phyloP scores from a whole-genome alignment of 805 yeast species.

The Cyberlindnera japonica region DNA sequence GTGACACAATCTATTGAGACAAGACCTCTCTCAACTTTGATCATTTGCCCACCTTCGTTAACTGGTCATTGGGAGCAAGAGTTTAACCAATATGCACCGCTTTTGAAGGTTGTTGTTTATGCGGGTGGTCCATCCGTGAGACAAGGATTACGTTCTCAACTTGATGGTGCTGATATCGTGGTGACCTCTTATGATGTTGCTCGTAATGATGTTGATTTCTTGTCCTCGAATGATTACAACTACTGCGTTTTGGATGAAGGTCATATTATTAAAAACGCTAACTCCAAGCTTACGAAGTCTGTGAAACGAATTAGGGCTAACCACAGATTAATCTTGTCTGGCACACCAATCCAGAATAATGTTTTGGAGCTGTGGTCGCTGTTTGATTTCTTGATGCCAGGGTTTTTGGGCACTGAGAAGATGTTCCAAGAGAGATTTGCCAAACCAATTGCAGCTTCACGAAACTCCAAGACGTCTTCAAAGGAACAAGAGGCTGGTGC shows the following conservation, averaged over 20 bases:
- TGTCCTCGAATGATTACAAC: conserved; percentile 66
- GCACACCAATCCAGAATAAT: conserved; percentile 97
- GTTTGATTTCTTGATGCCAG: conserved; percentile 98
- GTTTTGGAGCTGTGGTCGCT: conserved; percentile 96
- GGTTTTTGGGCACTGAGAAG: conserved; percentile 93
- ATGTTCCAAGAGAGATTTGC: conserved; percentile 92
- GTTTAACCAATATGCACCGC: conserved; percentile 83
- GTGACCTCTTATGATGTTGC: conserved; percentile 96
- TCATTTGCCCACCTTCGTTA: conserved; percentile 94
- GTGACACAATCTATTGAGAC: conserved; percentile 60
- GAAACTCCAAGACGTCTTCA: conserved; percentile 82
- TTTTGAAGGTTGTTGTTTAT: conserved; percentile 74
- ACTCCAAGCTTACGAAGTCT: conserved; percentile 82
- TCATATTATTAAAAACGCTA: conserved; percentile 90
- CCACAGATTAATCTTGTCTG: conserved; percentile 86
- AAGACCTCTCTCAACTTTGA: conserved; percentile 75
- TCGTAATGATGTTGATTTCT: conserved; percentile 75
- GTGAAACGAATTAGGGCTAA: conserved; percentile 82
- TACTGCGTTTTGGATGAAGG: conserved; percentile 98
- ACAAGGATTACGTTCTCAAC: conserved; percentile 45
- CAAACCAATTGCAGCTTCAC: conserved; percentile 94
- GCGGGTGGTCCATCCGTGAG: conserved; percentile 90
- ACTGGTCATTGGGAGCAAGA: conserved; percentile 99
- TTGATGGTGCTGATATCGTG: conserved; percentile 68
- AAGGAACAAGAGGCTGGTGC: conserved; percentile 98